These are phyloP conservation scores for Castanea sativa DNA, from an alignment of 306 rosid genomes.

Conservation along the genomic window DNA sequence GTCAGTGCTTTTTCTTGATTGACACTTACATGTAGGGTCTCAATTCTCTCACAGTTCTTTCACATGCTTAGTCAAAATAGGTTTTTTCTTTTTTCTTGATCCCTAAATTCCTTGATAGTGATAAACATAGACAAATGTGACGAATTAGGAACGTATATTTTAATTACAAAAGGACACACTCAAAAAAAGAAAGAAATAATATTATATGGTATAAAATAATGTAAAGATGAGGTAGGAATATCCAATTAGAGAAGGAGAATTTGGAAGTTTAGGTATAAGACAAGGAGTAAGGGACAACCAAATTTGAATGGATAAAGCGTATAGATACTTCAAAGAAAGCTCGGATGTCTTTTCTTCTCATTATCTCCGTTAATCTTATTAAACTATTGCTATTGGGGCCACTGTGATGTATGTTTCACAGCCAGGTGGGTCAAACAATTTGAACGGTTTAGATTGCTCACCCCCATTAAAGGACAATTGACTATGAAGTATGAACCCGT, in stretches of 20 bases:
- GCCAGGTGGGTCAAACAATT: neutral
- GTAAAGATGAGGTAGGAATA: neutral
- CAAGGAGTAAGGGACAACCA: neutral
- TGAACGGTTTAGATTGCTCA: neutral
- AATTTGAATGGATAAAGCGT: constrained; percentile 8
- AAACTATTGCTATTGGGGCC: too few relatives aligned
- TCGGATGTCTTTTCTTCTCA: neutral
- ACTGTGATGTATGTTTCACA: too few relatives aligned
- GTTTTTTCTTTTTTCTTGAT: too few relatives aligned
- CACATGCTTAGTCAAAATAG: too few relatives aligned
- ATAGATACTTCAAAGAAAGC: neutral
- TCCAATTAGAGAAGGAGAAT: neutral
- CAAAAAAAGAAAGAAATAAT: neutral
- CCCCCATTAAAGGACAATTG: neutral
- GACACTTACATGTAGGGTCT: too few relatives aligned
- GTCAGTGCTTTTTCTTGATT: too few relatives aligned
- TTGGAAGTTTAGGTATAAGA: neutral
- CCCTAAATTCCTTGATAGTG: too few relatives aligned
- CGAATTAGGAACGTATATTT: too few relatives aligned
- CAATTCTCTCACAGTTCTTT: too few relatives aligned
- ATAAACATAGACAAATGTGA: too few relatives aligned
- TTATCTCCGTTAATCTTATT: neutral
- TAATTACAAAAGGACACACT: too few relatives aligned
- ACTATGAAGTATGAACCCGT: neutral
- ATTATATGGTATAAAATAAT: neutral